Percentiles rank a stretch among this genome's conserved stretches.
Conservation (phyloP, 2,329 filamentous ascomycete species). For the Pseudogymnoascus sp. region DNA sequence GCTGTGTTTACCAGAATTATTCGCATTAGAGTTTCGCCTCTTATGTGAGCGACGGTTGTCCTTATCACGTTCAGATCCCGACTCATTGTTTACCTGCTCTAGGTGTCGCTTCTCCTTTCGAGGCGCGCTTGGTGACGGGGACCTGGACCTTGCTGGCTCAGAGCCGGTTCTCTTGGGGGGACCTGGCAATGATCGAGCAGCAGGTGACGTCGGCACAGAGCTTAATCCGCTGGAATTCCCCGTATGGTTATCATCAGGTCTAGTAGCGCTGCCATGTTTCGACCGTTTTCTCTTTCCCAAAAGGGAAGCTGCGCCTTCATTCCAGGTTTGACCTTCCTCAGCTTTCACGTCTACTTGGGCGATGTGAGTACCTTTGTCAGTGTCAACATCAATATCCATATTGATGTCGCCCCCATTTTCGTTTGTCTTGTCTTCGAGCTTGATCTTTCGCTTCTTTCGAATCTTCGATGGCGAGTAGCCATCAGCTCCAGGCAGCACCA, state of each 20-base stretch:
- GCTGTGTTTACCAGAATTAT: slow-evolving; percentile 17
- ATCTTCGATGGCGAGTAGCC: slow-evolving; percentile 57
- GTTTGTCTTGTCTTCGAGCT: slow-evolving; percentile 57
- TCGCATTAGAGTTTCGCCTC: slow-evolving; percentile 22
- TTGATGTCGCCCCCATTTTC: slow-evolving; percentile 36
- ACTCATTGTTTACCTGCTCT: slow-evolving; percentile 36
- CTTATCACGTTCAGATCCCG: slow-evolving; percentile 24
- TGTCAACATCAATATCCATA: slow-evolving; percentile 13
- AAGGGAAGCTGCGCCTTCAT: slow-evolving; percentile 30
- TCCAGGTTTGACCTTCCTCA: slow-evolving; percentile 20
- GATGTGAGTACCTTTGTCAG: slow-evolving; percentile 10
- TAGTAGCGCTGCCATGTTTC: slow-evolving; percentile 20
- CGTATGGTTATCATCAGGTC: slow-evolving; percentile 20
- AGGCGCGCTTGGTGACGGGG: slow-evolving; percentile 33
- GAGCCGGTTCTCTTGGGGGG: slow-evolving; percentile 38
- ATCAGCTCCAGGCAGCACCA: slow-evolving; percentile 60
- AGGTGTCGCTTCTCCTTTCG: slow-evolving; percentile 28
- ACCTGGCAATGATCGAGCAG: slow-evolving; percentile 25
- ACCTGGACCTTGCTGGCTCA: slow-evolving; percentile 42
- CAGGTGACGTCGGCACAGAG: slow-evolving; percentile 51
- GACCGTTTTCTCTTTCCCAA: slow-evolving; percentile 46
- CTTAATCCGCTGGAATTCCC: slow-evolving; percentile 47
- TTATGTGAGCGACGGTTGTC: slow-evolving; percentile 16
- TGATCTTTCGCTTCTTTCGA: slow-evolving; percentile 48
- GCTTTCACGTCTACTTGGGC: slow-evolving; percentile 19